Base-by-base conservation (phyloP, 305 asterid species). In the Fraxinus greggii region DNA sequence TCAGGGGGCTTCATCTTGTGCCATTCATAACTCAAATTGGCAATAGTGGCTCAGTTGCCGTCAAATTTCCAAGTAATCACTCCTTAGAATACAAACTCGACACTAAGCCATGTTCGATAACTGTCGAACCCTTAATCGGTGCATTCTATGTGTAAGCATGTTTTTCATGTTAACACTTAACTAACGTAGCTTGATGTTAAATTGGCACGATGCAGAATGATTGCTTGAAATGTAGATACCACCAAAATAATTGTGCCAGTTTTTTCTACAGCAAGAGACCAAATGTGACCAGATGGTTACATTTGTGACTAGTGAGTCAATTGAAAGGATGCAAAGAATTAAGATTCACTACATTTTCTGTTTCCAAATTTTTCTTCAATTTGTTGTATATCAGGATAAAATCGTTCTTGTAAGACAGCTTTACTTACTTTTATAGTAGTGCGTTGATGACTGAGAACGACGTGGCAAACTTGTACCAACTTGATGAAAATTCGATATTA, bases 321-420 rank as follows among this genome's bases (percentile, higher is more conserved):
- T 24, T 2, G 76, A 42, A 31, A 3, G 69, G 65, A 23, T 67
- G n/a, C 21, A 33, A 7, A 17, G 54, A 32, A 24, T 61, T 42
- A 12, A 12, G 5, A 48, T 54, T 13, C 17, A 36, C 4, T 15
- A 15, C 81, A 21, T 9, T 63, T 83, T 82, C 79, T 51, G 35
- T 83, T 24, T 78, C 10, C 83, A 61, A 84, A 61, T 82, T 83
- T 24, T 56, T 83, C 88, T 77, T 0, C 51, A 5, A 29, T 2
- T 77, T 33, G 3, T 78, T 83, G 89, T 86, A 83, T 87, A 0
- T 77, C 28, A 0, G 32, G 79, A 75, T 48, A 61, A 77, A 24
- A 65, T 1, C 38, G 77, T 10, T n/a, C 3, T 1, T 12, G 59
- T 38, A 1, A 32, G n/a, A 2, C 12, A 73, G 54, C 40, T 81